Evolutionary conservation across 495 filamentous ascomycete genomes (phyloP).

Genomic region (Cudoniella acicularis): DNA sequence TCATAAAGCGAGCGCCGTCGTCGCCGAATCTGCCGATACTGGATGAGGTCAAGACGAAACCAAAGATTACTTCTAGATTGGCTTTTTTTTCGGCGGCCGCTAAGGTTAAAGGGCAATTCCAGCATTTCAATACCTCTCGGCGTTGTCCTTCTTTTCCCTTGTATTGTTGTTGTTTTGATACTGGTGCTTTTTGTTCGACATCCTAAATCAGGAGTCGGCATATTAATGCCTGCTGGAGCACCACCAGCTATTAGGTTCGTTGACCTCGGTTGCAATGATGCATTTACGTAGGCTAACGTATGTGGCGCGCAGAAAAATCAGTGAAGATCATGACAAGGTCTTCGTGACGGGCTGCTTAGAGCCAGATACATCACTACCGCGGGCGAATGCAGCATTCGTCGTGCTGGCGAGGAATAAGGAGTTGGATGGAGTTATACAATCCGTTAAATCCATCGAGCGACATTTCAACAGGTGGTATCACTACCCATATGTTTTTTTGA

Average conservation of each 20-base stretch:
- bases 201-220: conserved; percentile 74
- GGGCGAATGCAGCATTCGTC: conserved; percentile 93
- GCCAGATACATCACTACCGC: conserved; percentile 60
- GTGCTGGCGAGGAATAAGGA: conserved; percentile 97
- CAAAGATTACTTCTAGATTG: conserved; percentile 50
- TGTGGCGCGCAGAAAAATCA: conserved; percentile 74
- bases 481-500: conserved; percentile 98
- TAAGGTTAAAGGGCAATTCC: conserved; percentile 91
- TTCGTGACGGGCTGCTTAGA: conserved; percentile 88
- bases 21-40: conserved; percentile 33
- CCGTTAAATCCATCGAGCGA: conserved; percentile 94
- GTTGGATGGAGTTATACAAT: conserved; percentile 91
- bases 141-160: conserved; percentile 88
- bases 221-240: conserved; percentile 83
- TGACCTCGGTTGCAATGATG: conserved; percentile 9
- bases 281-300: conserved; percentile 5
- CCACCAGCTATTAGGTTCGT: conserved; percentile 88
- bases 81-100: conserved; percentile 83
- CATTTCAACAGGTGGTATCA: conserved; percentile 99
- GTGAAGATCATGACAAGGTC: conserved; percentile 93
- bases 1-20: conserved; percentile 43
- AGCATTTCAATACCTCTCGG: conserved; percentile 91
- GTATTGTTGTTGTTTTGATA: conserved; percentile 87
- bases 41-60: conserved; percentile 37
- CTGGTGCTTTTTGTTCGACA: conserved; percentile 86